A percentile compares a stretch with the other conserved stretches of the same genome.
These are phyloP conservation scores for Malassezia caprae DNA, from an alignment of 1,284 basidiomycete species.

Conservation along the genomic window DNA sequence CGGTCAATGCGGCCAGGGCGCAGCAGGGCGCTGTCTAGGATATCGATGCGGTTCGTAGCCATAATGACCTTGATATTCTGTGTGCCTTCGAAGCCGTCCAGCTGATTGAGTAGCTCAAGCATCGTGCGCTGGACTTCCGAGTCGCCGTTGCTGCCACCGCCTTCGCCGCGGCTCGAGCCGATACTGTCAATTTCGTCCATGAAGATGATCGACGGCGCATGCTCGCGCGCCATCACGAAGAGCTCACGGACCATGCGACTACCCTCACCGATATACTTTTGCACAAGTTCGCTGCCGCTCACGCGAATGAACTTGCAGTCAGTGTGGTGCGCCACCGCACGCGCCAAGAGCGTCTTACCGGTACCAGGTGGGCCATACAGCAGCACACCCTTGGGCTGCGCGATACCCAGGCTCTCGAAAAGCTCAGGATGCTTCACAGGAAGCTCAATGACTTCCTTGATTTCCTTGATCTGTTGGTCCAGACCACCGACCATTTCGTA, in stretches of 20 bases:
- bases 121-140: conserved; percentile 97
- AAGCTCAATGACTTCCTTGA: conserved; percentile 97
- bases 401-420: conserved; percentile 90
- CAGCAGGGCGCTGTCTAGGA: conserved; percentile 84
- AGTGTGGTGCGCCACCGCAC: conserved; percentile 64
- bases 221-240: conserved; percentile 97
- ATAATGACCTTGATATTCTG: conserved; percentile 99
- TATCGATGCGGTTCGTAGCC: conserved; percentile 98
- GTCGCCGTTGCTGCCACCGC: conserved; percentile 69
- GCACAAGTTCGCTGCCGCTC: conserved; percentile 85
- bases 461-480: conserved; percentile 97
- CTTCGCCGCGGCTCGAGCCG: conserved; percentile 81
- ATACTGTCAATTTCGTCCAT: conserved; percentile 99
- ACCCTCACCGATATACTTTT: conserved; percentile 98
- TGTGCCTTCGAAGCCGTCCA: conserved; percentile 93
- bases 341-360: conserved; percentile 45
- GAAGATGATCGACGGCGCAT: conserved; percentile 98
- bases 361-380: conserved; percentile 47
- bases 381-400: conserved; percentile 67
- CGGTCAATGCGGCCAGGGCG: conserved; percentile 94
- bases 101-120: conserved; percentile 90
- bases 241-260: conserved; percentile 69
- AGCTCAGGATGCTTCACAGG: conserved; percentile 97
- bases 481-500: conserved; percentile 99
- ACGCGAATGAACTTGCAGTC: conserved; percentile 98